These are phyloP conservation scores for Fusarium sp. DNA, from an alignment of 2,329 filamentous ascomycete genomes.

Conservation along the genomic window DNA sequence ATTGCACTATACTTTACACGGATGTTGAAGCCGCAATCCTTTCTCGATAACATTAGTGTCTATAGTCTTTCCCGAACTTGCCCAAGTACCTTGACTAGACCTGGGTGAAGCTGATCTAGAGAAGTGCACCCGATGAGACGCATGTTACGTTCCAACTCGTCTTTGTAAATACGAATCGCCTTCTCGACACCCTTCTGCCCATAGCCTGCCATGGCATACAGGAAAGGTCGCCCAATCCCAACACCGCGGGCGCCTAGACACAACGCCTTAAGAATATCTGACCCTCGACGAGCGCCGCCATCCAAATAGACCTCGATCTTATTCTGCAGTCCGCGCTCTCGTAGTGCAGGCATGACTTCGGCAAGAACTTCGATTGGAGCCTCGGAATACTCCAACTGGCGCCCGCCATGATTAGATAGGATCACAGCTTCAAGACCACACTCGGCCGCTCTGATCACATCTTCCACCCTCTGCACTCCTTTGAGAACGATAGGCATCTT, in stretches of 20 bases:
- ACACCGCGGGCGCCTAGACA: conserved; percentile 92
- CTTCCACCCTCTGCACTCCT: conserved; percentile 93
- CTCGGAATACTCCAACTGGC: conserved; percentile 90
- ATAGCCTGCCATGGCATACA: conserved; percentile 95
- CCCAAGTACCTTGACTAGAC: conserved; percentile 1
- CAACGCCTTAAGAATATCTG: conserved; percentile 93
- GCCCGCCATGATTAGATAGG: conserved; percentile 93
- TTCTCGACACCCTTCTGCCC: conserved; percentile 88
- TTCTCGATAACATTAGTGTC: background rate
- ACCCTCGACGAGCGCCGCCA: conserved; percentile 86
- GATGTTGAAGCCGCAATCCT: too few species aligned
- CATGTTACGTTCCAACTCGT: conserved; percentile 99
- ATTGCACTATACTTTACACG: too few species aligned
- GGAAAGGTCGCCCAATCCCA: conserved; percentile 91
- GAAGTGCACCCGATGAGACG: conserved; percentile 83
- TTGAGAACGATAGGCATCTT: conserved; percentile 95
- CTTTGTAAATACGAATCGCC: conserved; percentile 89
- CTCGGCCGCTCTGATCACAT: conserved; percentile 85
- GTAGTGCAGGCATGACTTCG: conserved; percentile 88
- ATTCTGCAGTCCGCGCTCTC: conserved; percentile 75
- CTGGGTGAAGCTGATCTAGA: conserved; percentile 72
- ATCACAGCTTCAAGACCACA: conserved; percentile 87
- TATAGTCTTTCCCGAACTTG: conserved; percentile 4
- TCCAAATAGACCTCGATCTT: conserved; percentile 90
- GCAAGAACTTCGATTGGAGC: conserved; percentile 89